These are phyloP conservation scores for Phaeosphaeria sp. DNA, from an alignment of 2,329 filamentous ascomycete genomes.

Conservation along the genomic window DNA sequence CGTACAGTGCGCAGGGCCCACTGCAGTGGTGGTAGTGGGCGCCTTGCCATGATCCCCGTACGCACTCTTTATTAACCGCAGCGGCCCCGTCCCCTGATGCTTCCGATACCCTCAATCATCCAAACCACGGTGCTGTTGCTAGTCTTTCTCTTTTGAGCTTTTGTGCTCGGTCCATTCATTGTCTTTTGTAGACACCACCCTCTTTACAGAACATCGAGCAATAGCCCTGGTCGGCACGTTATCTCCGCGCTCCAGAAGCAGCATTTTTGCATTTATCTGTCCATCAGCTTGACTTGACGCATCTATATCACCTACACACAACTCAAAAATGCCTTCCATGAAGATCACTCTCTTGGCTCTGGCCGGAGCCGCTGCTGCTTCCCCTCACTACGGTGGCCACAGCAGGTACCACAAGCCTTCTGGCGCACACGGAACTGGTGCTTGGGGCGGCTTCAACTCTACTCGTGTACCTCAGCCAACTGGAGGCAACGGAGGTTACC, in stretches of 20 bases:
- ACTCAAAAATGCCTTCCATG: constrained; percentile 41
- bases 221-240: constrained; percentile 53
- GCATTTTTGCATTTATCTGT: constrained; percentile 28
- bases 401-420: constrained; percentile 34
- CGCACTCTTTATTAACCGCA: constrained; percentile 38
- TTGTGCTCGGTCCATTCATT: constrained; percentile 51
- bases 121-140: constrained; percentile 44
- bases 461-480: constrained; percentile 27
- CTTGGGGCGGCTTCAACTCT: constrained; percentile 37
- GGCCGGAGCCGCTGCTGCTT: constrained; percentile 48
- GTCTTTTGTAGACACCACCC: constrained; percentile 41
- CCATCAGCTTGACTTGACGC: constrained; percentile 11
- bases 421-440: constrained; percentile 29
- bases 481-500: constrained; percentile 24
- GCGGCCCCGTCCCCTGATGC: constrained; percentile 29
- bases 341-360: constrained; percentile 54
- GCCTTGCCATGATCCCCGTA: constrained; percentile 17
- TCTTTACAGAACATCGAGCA: constrained; percentile 44
- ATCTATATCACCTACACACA: constrained; percentile 17
- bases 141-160: constrained; percentile 49
- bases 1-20: constrained; percentile 12
- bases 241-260: constrained; percentile 49
- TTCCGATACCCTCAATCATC: constrained; percentile 31
- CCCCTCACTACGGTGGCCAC: constrained; percentile 43
- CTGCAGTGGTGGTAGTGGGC: constrained; percentile 10